A percentile compares a stretch with the other conserved stretches of the same genome.
phyloP scores from a whole-genome alignment of 177 flowering plant species.

The Vitis hybrid region DNA sequence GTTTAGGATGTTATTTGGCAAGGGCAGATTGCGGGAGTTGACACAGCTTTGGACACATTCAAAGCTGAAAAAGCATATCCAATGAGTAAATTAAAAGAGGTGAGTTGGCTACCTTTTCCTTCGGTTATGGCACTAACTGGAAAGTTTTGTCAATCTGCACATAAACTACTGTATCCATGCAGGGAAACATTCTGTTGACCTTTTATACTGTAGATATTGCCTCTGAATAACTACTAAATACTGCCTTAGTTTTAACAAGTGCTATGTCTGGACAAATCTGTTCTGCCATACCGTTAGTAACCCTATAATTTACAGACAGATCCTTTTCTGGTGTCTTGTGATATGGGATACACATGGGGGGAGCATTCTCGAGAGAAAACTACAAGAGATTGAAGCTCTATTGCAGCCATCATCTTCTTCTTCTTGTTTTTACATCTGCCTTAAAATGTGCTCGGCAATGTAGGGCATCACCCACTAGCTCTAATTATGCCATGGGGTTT shows the following conservation, averaged over 20 bases:
- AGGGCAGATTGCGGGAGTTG: conserved; percentile 86
- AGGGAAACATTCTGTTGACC: background rate
- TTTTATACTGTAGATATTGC: background rate
- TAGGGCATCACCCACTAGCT: too few relatives aligned
- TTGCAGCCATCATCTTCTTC: too few relatives aligned
- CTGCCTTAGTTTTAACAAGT: too few relatives aligned
- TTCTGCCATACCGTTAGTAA: background rate
- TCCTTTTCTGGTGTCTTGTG: too few relatives aligned
- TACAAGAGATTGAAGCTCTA: too few relatives aligned
- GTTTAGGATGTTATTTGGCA: conserved; percentile 84
- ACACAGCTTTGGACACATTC: conserved; percentile 69
- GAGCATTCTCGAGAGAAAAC: too few relatives aligned
- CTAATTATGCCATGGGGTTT: too few relatives aligned
- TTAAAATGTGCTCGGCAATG: too few relatives aligned
- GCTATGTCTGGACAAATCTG: background rate
- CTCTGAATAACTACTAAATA: background rate
- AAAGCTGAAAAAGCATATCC: conserved; percentile 84
- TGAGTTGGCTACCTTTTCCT: conserved; percentile 16
- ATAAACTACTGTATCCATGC: background rate
- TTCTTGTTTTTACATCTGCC: too few relatives aligned
- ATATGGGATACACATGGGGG: too few relatives aligned
- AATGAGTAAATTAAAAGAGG: conserved; percentile 58
- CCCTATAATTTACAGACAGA: too few relatives aligned
- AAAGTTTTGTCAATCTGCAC: background rate
- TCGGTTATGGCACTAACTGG: background rate